phyloP scores from a whole-genome alignment of 2,329 filamentous ascomycete genomes.

The Gremmenia infestans region DNA sequence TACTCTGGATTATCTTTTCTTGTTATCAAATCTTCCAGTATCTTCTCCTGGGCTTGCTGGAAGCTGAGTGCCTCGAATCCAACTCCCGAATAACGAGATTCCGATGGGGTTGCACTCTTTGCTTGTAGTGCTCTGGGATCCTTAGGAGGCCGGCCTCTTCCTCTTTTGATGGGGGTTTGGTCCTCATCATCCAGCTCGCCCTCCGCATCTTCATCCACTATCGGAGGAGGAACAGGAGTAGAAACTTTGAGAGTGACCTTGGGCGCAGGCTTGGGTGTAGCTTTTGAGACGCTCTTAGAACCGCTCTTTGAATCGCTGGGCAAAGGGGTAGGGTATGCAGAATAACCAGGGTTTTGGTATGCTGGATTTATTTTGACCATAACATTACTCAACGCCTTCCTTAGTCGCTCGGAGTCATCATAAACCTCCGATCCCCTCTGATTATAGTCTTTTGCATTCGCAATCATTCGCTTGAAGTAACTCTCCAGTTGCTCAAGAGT shows the following conservation, averaged over 20 bases:
- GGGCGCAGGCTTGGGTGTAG: neutral
- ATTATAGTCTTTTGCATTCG: constrained; percentile 83
- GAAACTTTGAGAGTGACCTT: neutral
- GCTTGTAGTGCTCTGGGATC: constrained; percentile 28
- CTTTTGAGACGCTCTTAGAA: neutral
- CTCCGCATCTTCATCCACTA: constrained; percentile 31
- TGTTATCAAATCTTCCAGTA: constrained; percentile 67
- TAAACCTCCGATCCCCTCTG: constrained; percentile 66
- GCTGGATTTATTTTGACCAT: constrained; percentile 86
- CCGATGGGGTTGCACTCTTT: constrained; percentile 37
- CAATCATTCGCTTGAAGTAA: constrained; percentile 82
- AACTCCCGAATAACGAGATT: constrained; percentile 49
- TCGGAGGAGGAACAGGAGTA: constrained; percentile 7
- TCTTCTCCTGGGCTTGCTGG: constrained; percentile 81
- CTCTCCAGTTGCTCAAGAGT: constrained; percentile 72
- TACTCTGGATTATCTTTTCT: constrained; percentile 63
- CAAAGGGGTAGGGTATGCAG: constrained; percentile 64
- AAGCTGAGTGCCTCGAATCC: constrained; percentile 70
- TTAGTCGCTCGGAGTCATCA: constrained; percentile 79
- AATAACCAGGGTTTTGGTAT: constrained; percentile 64
- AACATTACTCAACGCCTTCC: constrained; percentile 80
- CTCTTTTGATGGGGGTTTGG: constrained; percentile 17
- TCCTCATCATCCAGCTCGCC: constrained; percentile 30
- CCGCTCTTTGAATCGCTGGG: constrained; percentile 46
- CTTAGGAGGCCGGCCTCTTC: constrained; percentile 24